Base-by-base conservation (phyloP, 164 flowering plant genomes). In the Aristolochia californica region DNA sequence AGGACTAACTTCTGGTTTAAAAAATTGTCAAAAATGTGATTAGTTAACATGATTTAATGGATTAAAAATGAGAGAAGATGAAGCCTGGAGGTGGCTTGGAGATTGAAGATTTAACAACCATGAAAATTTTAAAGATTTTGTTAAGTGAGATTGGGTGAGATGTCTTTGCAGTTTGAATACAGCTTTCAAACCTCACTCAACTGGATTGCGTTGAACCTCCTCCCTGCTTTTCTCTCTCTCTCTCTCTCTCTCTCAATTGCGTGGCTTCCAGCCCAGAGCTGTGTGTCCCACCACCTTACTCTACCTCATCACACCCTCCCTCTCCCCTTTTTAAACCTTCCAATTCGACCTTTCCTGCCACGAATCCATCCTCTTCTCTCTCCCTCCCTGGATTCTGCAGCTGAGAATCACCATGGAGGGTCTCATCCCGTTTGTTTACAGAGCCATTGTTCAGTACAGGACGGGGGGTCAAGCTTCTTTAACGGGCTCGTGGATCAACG, bases 381-480 rank as follows among this genome's bases (percentile, higher is more conserved):
- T 30, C 45, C 26, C 40, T 27, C 53, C 25, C n/a, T 9, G 27
- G 14, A 1, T 50, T 5, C 4, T 23, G 9, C 51, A 16, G 11
- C 21, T 18, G n/a, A 12, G 21, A 48, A 48, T 10, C 5, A 43
- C 16, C 45, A 89, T 89, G 97, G 97, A 89, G 74, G 97, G 97
- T 49, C 72, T 89, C 14, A 84, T 89, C 67, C 94, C 94, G 18
- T 78, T 72, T 26, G 82, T 86, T 23, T 86, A 86, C 62, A 86
- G 62, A 63, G 84, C 83, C n/a, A 74, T 86, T 28, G 70, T 83
- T 23, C 83, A 83, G 49, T 81, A 80, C 77, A 84, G 57, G 60
- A 76, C 72, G 43, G 84, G 81, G 25, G 57, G 64, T 16, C 71
- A 57, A 2, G 69, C 70, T 43, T 64, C 68, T 0, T 18, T 60